Conservation (phyloP, 2,329 filamentous ascomycete species). For the Diaporthe helianthi region DNA sequence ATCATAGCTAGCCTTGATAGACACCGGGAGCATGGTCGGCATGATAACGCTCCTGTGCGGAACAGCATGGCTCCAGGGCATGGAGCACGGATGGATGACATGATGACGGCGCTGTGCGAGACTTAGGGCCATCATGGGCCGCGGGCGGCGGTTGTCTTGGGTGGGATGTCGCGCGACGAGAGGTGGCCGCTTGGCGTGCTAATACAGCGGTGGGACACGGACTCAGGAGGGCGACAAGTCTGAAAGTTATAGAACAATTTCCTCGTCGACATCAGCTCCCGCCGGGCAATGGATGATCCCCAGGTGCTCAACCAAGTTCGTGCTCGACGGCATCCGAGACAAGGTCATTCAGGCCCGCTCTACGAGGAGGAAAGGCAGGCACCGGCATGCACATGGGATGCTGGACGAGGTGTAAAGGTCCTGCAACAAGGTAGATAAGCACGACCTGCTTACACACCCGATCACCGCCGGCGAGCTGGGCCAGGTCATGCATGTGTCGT, state of each 20-base stretch:
- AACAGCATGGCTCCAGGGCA: constrained; percentile 65
- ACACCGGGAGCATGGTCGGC: constrained; percentile 66
- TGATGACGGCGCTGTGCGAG: constrained; percentile 70
- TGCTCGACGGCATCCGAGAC: constrained; percentile 69
- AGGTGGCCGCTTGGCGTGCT: constrained; percentile 68
- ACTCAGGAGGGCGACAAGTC: too few relatives aligned
- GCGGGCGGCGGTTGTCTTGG: constrained; percentile 63
- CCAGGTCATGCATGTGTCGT: constrained; percentile 52
- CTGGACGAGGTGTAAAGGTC: constrained; percentile 54
- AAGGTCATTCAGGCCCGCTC: constrained; percentile 75
- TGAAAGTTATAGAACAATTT: constrained; percentile 64
- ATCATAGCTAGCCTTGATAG: constrained; percentile 60
- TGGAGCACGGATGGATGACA: constrained; percentile 77
- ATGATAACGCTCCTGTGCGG: constrained; percentile 65
- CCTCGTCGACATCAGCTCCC: constrained; percentile 67
- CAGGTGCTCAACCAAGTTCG: constrained; percentile 49
- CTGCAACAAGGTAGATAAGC: constrained; percentile 46
- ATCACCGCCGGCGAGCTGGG: constrained; percentile 61
- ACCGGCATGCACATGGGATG: too few relatives aligned
- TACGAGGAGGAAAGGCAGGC: constrained; percentile 72
- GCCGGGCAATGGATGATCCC: constrained; percentile 55
- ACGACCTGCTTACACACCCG: constrained; percentile 46
- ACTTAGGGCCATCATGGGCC: constrained; percentile 69
- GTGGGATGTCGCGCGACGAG: constrained; percentile 66
- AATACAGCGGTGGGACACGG: constrained; percentile 62